Evolutionary conservation across 176 grass and related monocot species (phyloP), one percentile per base, ranked within the genome.

Genomic region (Oryza coarctata): DNA sequence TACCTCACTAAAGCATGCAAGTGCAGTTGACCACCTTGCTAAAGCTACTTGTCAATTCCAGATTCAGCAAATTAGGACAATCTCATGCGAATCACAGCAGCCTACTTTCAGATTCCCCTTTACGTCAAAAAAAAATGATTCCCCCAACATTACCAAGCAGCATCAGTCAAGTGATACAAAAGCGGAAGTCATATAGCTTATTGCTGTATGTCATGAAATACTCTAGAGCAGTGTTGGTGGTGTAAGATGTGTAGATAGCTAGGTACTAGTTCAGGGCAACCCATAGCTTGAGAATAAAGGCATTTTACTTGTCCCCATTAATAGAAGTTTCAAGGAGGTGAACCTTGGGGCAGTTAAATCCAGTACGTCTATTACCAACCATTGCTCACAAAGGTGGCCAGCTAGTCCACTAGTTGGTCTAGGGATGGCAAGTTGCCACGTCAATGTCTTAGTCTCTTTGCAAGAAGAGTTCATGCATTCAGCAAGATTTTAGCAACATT

Each of bases 181-280:
- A 43, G 31, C 77, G 22, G 23, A 75, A 81, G 73, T 75, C 69
- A 57, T 3, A 65, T 34, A 87, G 84, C 33, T 87, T 75, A 13
- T 75, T 81, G 52, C 44, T 58, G 33, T 27, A 33, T 29, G 30
- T 52, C 25, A 57, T 30, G 13, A 81, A 38, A 67, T 67, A 74
- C 70, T 86, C 67, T 22, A 80, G 36, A 65, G 76, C 84, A 22
- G 55, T 25, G 18, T 74, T 86, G 1, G 77, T 66, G 57, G 80
- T 86, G 61, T 86, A 38, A n/a, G 76, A 86, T 49, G 67, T 68
- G 39, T 80, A 86, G 23, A 80, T 52, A 47, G 68, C 76, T 33
- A 81, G 38, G 40, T 81, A 81, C 47, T 86, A 86, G 62, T 80
- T 86, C 27, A 38, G 68, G 57, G n/a, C 68, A 86, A 17, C n/a